Percentiles rank a stretch among this genome's conserved stretches.
phyloP scores from a whole-genome alignment of 768 basidiomycete species.

The Boletales sp. region DNA sequence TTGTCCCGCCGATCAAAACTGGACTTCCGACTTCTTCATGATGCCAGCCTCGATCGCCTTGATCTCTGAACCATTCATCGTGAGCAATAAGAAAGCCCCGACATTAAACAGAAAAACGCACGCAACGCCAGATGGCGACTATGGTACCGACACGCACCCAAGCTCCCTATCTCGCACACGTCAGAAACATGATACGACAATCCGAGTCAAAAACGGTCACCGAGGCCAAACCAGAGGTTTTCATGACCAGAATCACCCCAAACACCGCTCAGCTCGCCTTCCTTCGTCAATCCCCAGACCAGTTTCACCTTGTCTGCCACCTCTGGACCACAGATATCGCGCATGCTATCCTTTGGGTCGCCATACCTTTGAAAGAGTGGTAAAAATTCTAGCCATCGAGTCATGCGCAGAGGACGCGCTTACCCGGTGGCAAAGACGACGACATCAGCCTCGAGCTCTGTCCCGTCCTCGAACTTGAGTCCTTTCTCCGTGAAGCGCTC shows the following conservation, averaged over 20 bases:
- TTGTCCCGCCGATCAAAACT: conserved; percentile 14
- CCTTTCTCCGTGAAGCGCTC: too few relatives aligned
- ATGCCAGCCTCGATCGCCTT: conserved; percentile 27
- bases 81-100: neutral
- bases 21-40: conserved; percentile 16
- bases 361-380: too few relatives aligned
- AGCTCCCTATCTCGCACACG: neutral
- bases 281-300: conserved; percentile 60
- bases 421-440: too few relatives aligned
- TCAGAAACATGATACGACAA: too few relatives aligned
- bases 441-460: too few relatives aligned
- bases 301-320: conserved; percentile 42
- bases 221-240: neutral
- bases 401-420: too few relatives aligned
- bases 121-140: conserved; percentile 29
- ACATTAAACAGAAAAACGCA: conserved; percentile 13
- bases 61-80: conserved; percentile 14
- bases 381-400: too few relatives aligned
- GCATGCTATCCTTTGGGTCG: too few relatives aligned
- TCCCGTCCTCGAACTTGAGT: too few relatives aligned
- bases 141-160: conserved; percentile 22
- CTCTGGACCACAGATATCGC: conserved; percentile 46
- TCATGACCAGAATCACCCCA: too few relatives aligned
- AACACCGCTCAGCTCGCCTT: too few relatives aligned
- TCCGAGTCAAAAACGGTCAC: neutral